Conservation (phyloP, 257 asterid species). For the Solanum arcanum region DNA sequence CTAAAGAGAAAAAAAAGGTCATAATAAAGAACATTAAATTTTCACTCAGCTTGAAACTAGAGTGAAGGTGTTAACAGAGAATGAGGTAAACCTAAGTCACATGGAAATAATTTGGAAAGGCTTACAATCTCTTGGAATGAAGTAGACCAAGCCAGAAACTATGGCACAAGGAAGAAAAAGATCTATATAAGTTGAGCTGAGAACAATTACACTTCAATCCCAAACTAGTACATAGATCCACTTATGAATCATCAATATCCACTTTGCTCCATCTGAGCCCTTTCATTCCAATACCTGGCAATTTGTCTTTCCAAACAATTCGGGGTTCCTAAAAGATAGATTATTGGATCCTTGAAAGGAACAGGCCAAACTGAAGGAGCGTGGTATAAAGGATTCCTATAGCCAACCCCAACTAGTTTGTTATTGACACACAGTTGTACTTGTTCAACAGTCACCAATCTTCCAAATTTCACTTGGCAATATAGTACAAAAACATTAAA, state of each 20-base stretch:
- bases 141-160: not conserved
- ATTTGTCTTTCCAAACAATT: not conserved
- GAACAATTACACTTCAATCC: not conserved
- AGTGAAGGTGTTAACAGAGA: not conserved
- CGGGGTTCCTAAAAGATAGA: not conserved
- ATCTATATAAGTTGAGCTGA: not conserved
- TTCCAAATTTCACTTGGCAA: not conserved
- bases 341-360: not conserved
- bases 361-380: not conserved
- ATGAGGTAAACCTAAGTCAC: not conserved
- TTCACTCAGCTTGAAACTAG: not conserved
- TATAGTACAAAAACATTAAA: not conserved
- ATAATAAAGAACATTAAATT: not conserved
- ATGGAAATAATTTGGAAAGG: not conserved
- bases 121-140: not conserved
- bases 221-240: not conserved
- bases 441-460: not conserved
- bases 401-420: not conserved
- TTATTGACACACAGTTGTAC: not conserved
- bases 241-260: not conserved
- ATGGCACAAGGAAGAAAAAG: not conserved
- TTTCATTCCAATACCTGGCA: not conserved
- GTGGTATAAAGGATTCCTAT: not conserved
- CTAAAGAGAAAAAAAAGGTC: not conserved
- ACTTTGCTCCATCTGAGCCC: not conserved